These are phyloP conservation scores for Tephrocybe rancida DNA, from an alignment of 768 basidiomycete species.

Conservation along the genomic window DNA sequence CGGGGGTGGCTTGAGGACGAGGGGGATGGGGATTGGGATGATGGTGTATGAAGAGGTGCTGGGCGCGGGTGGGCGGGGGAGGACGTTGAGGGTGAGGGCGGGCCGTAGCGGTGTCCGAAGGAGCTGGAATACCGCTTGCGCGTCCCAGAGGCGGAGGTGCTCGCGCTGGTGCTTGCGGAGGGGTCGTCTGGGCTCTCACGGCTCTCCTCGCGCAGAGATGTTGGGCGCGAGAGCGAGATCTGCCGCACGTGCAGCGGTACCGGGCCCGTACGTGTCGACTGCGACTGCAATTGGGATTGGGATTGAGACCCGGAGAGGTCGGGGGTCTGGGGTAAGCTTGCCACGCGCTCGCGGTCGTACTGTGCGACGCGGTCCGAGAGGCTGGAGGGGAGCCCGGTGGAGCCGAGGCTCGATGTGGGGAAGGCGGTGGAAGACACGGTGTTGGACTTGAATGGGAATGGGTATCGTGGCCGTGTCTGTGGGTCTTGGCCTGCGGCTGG, in stretches of 20 bases:
- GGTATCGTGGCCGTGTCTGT: conserved; percentile 16
- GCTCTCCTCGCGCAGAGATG: conserved; percentile 3
- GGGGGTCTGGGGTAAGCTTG: not conserved
- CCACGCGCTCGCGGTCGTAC: conserved; percentile 15
- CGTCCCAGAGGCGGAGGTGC: not conserved
- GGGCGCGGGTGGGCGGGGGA: conserved; percentile 1
- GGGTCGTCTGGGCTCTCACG: conserved; percentile 12
- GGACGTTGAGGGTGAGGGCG: conserved; percentile 24
- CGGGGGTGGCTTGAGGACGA: conserved; percentile 6
- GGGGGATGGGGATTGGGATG: not conserved
- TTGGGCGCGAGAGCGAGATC: conserved; percentile 3
- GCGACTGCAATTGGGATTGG: no score
- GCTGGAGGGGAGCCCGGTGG: conserved; percentile 8
- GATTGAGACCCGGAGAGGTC: not conserved
- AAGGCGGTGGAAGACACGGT: conserved; percentile 21
- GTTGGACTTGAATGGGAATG: conserved; percentile 32
- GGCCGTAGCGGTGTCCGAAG: conserved; percentile 70
- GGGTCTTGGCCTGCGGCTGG: not conserved
- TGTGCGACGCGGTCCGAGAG: conserved; percentile 6
- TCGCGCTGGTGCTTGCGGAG: conserved; percentile 1
- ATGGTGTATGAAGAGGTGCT: not conserved
- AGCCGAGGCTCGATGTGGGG: conserved; percentile 12
- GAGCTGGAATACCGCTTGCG: conserved; percentile 78
- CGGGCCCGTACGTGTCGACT: not conserved
- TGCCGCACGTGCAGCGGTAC: conserved; percentile 3